These are phyloP conservation scores for Usnea hakonensis DNA, from an alignment of 495 filamentous ascomycete genomes.

Conservation along the genomic window DNA sequence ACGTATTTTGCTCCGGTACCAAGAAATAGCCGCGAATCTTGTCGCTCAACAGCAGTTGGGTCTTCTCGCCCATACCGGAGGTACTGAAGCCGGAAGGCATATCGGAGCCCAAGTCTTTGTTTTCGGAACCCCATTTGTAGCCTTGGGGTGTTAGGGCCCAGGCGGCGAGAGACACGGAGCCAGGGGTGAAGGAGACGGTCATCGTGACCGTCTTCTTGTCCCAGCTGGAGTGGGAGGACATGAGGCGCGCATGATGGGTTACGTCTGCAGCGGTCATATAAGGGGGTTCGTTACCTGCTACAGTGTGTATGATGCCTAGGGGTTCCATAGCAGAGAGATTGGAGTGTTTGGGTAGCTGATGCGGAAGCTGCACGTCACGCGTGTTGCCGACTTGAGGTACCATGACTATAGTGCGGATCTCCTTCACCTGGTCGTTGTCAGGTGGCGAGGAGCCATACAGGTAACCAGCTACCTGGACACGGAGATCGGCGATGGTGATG, in stretches of 20 bases:
- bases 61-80: slow-evolving; percentile 80
- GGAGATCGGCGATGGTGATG: slow-evolving; percentile 95
- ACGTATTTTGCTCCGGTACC: slow-evolving; percentile 77
- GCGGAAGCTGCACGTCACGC: slow-evolving; percentile 82
- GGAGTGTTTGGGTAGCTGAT: slow-evolving; percentile 89
- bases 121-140: slow-evolving; percentile 96
- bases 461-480: slow-evolving; percentile 92
- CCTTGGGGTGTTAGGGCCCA: slow-evolving; percentile 86
- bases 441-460: slow-evolving; percentile 88
- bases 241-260: slow-evolving; percentile 82
- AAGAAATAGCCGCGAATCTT: slow-evolving; percentile 92
- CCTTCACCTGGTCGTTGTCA: slow-evolving; percentile 95
- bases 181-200: slow-evolving; percentile 97
- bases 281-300: slow-evolving; percentile 85
- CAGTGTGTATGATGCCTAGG: slow-evolving; percentile 90
- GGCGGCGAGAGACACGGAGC: slow-evolving; percentile 87
- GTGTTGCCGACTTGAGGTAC: slow-evolving; percentile 92
- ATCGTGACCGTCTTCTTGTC: slow-evolving; percentile 94
- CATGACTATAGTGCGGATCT: slow-evolving; percentile 94
- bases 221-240: slow-evolving; percentile 76
- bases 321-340: slow-evolving; percentile 83
- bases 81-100: slow-evolving; percentile 91
- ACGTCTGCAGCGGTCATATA: slow-evolving; percentile 96
- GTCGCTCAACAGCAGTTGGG: slow-evolving; percentile 84
- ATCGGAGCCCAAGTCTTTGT: slow-evolving; percentile 84